These are phyloP conservation scores for Geotrichum australiense DNA, from an alignment of 1,139 yeast genomes.

Conservation along the genomic window DNA sequence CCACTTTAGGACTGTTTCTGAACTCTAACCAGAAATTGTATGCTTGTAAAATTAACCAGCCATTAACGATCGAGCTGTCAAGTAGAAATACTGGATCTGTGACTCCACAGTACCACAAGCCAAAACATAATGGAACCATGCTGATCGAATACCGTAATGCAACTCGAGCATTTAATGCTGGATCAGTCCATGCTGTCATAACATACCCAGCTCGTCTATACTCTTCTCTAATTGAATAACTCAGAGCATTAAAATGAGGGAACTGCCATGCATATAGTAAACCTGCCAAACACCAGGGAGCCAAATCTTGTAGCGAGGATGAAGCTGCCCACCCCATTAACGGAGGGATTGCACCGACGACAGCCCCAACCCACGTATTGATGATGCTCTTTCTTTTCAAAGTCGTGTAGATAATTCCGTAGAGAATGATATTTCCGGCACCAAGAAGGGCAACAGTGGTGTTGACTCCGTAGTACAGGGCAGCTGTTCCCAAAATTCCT, in stretches of 20 bases:
- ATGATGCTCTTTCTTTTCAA: conserved; percentile 75
- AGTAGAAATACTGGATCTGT: conserved; percentile 76
- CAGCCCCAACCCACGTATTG: conserved; percentile 98
- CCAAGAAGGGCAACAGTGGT: conserved; percentile 79
- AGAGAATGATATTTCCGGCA: conserved; percentile 65
- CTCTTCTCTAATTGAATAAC: conserved; percentile 82
- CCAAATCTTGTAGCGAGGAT: conserved; percentile 69
- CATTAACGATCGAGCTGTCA: conserved; percentile 76
- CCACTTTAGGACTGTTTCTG: conserved; percentile 20
- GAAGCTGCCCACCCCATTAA: conserved; percentile 99
- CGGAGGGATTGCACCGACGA: conserved; percentile 98
- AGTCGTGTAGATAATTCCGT: conserved; percentile 87
- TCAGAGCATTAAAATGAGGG: conserved; percentile 91
- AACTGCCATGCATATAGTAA: conserved; percentile 96
- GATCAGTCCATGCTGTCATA: conserved; percentile 93
- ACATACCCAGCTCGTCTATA: conserved; percentile 90
- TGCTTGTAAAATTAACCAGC: conserved; percentile 79
- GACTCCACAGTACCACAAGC: conserved; percentile 67
- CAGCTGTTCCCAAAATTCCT: conserved; percentile 64
- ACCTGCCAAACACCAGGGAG: conserved; percentile 92
- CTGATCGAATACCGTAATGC: conserved; percentile 79
- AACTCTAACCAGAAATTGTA: conserved; percentile 62
- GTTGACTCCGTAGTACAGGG: conserved; percentile 75
- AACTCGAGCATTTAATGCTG: conserved; percentile 86
- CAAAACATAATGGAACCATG: conserved; percentile 91